Base-by-base conservation (phyloP, 2,329 filamentous ascomycete species). In the Furcasterigmium sp. region DNA sequence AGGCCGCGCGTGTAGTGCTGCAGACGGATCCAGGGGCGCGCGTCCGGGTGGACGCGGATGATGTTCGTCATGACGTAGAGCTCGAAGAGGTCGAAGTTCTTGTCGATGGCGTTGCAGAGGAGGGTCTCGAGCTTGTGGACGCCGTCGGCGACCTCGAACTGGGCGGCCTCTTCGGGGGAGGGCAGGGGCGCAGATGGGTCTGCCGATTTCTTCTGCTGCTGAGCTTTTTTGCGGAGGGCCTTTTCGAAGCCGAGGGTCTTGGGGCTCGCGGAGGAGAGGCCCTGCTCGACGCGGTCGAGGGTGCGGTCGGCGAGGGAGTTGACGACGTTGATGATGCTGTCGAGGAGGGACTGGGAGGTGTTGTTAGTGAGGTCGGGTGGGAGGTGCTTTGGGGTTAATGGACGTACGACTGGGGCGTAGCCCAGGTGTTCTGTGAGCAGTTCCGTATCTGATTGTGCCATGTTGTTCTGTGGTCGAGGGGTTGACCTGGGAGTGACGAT, bases 251-350 rank as follows among this genome's bases (percentile, higher is more conserved):
- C 93, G 26, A 98, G 78, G 13, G 80, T 75, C 20, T 83, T 73
- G 0, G 91, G 86, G 2, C 86, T 80, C 3, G 86, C 84, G 40
- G 77, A 76, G 39, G 88, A 73, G 17, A 98, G 81, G 2, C 88
- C 87, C 43, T 82, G 80, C 65, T 97, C 93, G 51, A 97, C 82
- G 47, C 86, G 88, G 56, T 88, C 87, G 56, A 95, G 83, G 42
- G 89, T 91, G 62, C 85, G 85, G 66, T 95, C 93, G 57, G 93
- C 85, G 56, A 96, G 80, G 57, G 91, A 87, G 70, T 97, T 98
- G 64, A 96, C 82, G 43, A 85, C 87, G 72, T 97, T 96, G 70
- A 97, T 95, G 55, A 97, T 91, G 68, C 97, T 91, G 78, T 98
- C 93, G 58, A 98, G 85, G 34, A 98, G 80, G 48, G 87, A 87